These are phyloP conservation scores for Linaria vulgaris DNA, from an alignment of 257 asterid species.

Conservation along the genomic window DNA sequence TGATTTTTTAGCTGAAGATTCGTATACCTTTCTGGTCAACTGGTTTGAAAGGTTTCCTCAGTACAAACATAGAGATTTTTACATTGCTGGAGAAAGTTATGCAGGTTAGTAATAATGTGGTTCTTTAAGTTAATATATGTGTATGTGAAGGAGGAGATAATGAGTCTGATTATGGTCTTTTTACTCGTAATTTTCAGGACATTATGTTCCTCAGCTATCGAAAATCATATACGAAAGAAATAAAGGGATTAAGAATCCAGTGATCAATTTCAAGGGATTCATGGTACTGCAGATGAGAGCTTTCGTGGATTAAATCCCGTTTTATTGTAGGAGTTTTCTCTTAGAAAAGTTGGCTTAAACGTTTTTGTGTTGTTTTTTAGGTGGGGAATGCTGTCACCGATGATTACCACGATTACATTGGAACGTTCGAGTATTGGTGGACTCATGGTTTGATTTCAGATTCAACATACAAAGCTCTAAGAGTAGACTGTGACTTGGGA, in stretches of 20 bases:
- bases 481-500: constrained; percentile 56
- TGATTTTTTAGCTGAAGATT: constrained; percentile 74
- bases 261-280: constrained; percentile 87
- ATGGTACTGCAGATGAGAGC: constrained; percentile 46
- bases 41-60: constrained; percentile 99
- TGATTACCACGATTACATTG: constrained; percentile 76
- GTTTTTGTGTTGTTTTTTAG: constrained; percentile 35
- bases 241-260: constrained; percentile 73
- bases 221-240: constrained; percentile 59
- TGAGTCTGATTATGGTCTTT: constrained; percentile 12
- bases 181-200: constrained; percentile 52
- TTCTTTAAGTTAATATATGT: not conserved
- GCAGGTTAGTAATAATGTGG: constrained; percentile 50
- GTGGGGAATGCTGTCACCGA: constrained; percentile 98
- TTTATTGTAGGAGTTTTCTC: not conserved
- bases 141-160: not conserved
- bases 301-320: not conserved
- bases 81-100: constrained; percentile 95
- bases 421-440: constrained; percentile 99
- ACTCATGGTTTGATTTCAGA: constrained; percentile 95
- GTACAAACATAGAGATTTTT: constrained; percentile 84
- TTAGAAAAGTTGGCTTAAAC: constrained; percentile 16
- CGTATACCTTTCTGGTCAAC: constrained; percentile 65
- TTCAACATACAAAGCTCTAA: constrained; percentile 71
- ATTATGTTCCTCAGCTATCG: constrained; percentile 94